Evolutionary conservation across 2,329 filamentous ascomycete genomes (phyloP).

Genomic region (Pseudocercospora pini-densiflorae): DNA sequence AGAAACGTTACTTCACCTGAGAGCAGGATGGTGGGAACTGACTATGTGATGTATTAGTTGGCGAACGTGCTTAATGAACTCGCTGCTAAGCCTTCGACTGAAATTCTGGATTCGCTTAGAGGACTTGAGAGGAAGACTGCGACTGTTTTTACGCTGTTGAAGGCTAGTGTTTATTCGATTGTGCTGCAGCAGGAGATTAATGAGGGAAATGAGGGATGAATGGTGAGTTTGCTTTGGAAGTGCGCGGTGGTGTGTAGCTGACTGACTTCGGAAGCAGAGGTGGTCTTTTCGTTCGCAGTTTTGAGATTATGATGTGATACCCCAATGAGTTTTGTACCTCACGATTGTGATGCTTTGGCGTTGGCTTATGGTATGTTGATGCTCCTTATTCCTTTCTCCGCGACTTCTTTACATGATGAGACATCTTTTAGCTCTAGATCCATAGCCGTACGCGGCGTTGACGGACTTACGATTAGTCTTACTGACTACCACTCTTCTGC

Average conservation of each 20-base stretch:
- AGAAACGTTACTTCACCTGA: conserved; percentile 19
- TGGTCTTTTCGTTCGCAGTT: not conserved
- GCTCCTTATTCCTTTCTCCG: not conserved
- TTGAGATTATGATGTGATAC: not conserved
- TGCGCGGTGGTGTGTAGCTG: not conserved
- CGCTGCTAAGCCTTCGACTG: conserved; percentile 67
- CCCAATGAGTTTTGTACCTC: not conserved
- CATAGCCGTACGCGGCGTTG: conserved; percentile 9
- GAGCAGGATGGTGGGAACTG: conserved; percentile 18
- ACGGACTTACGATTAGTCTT: conserved; percentile 12
- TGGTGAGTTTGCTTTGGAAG: not conserved
- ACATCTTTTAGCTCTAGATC: conserved; percentile 15
- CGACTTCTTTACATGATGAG: conserved; percentile 1
- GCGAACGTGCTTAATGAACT: conserved; percentile 67
- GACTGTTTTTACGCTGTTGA: conserved; percentile 91
- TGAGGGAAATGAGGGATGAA: conserved; percentile 57
- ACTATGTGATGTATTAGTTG: conserved; percentile 42
- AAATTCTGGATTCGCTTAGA: conserved; percentile 83
- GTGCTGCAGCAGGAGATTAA: conserved; percentile 96
- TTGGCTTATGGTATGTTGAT: not conserved
- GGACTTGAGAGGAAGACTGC: conserved; percentile 93
- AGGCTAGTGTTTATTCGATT: conserved; percentile 98
- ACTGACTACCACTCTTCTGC: not conserved
- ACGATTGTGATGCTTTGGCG: not conserved
- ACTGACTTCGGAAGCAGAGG: not conserved